phyloP scores from a whole-genome alignment of 2,329 filamentous ascomycete genomes.

The Xylariaceae sp. region DNA sequence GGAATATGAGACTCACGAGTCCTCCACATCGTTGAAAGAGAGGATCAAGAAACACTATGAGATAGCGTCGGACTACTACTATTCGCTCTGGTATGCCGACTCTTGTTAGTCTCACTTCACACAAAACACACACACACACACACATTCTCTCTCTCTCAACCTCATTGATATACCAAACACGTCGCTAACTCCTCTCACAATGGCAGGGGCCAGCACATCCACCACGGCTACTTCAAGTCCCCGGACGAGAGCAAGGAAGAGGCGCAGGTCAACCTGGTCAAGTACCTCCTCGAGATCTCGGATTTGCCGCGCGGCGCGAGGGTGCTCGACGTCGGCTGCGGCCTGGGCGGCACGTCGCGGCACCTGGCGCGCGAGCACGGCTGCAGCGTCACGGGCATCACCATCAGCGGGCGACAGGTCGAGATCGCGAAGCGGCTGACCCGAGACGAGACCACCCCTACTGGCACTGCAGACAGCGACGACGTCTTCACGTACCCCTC shows the following conservation, averaged over 20 bases:
- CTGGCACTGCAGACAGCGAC: neutral
- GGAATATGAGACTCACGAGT: constrained; percentile 23
- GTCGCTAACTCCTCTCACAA: no score
- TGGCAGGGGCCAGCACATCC: constrained; percentile 58
- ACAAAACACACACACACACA: no score
- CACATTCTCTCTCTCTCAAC: neutral
- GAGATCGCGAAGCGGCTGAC: constrained; percentile 51
- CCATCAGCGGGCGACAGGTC: constrained; percentile 54
- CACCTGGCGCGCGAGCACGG: constrained; percentile 47
- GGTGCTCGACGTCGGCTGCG: constrained; percentile 58
- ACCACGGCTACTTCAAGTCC: constrained; percentile 54
- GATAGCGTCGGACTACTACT: constrained; percentile 56
- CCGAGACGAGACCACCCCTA: constrained; percentile 24
- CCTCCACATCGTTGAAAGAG: constrained; percentile 41
- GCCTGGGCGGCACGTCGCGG: constrained; percentile 54
- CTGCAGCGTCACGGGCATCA: constrained; percentile 53
- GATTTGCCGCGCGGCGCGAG: constrained; percentile 31
- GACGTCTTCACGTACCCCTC: constrained; percentile 7
- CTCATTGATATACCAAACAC: constrained; percentile 6
- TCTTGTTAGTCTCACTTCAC: no score
- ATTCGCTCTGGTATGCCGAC: constrained; percentile 48
- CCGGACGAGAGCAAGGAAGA: constrained; percentile 50
- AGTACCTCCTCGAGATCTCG: constrained; percentile 47
- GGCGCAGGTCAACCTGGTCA: constrained; percentile 53
- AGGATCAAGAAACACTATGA: constrained; percentile 57